Percentiles rank a stretch among this genome's conserved stretches.
phyloP scores from a whole-genome alignment of 805 yeast species.

The Candida schatavii region DNA sequence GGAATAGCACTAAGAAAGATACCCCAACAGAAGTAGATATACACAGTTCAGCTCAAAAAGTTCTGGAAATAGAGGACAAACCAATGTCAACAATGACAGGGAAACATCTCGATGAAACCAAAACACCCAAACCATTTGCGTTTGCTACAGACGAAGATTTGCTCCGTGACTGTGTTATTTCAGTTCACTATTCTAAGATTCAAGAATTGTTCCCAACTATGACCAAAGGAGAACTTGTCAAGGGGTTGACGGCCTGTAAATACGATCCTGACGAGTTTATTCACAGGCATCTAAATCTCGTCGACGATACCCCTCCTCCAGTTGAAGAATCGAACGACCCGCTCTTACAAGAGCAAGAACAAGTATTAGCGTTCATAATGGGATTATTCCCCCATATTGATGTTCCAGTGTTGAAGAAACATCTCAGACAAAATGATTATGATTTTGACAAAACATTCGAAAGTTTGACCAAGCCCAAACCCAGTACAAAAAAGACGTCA shows the following conservation, averaged over 20 bases:
- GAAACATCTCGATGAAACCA: too few species aligned
- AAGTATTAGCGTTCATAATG: neutral
- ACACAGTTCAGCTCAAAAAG: too few species aligned
- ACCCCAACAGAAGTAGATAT: too few species aligned
- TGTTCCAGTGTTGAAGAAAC: slow-evolving; percentile 22
- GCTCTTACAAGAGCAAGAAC: neutral
- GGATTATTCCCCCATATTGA: slow-evolving; percentile 44
- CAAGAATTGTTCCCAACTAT: neutral
- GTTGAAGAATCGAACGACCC: neutral
- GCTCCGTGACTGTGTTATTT: neutral
- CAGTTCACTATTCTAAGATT: neutral
- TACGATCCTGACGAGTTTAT: neutral
- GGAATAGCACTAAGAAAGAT: too few species aligned
- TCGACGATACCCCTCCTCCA: too few species aligned
- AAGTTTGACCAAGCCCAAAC: slow-evolving; percentile 20
- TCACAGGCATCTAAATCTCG: neutral
- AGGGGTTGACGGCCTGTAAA: neutral
- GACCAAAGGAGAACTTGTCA: neutral
- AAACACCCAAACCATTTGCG: neutral
- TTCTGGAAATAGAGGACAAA: too few species aligned
- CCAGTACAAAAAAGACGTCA: neutral
- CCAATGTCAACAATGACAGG: too few species aligned
- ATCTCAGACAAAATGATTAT: slow-evolving; percentile 25
- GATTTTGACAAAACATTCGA: slow-evolving; percentile 30
- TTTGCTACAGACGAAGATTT: neutral